Conservation (phyloP, 495 filamentous ascomycete species). For the Lepraria neglecta region DNA sequence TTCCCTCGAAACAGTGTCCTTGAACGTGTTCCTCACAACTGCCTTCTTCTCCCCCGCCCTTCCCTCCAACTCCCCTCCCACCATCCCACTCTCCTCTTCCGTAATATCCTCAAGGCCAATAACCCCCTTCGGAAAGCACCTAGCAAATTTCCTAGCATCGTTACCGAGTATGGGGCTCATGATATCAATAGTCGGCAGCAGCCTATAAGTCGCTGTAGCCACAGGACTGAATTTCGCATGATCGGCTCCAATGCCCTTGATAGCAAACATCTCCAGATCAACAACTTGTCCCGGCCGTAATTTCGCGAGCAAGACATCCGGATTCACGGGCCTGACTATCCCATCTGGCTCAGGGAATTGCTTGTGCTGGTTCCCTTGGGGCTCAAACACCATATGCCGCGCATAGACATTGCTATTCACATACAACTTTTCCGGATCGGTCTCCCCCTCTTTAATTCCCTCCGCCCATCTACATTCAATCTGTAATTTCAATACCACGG, state of each 20-base stretch:
- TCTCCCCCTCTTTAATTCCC: conserved; percentile 54
- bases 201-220: conserved; percentile 84
- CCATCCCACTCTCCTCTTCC: conserved; percentile 52
- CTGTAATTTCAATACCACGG: conserved; percentile 62
- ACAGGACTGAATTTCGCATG: conserved; percentile 98
- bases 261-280: conserved; percentile 73
- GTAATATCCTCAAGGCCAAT: conserved; percentile 72
- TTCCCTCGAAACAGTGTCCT: conserved; percentile 91
- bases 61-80: conserved; percentile 62
- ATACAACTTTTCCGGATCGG: conserved; percentile 77
- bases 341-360: conserved; percentile 58
- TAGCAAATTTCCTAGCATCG: conserved; percentile 82
- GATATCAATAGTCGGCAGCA: conserved; percentile 83
- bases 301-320: conserved; percentile 92
- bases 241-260: conserved; percentile 90
- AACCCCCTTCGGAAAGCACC: conserved; percentile 86
- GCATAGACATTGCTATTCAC: conserved; percentile 84
- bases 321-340: conserved; percentile 68
- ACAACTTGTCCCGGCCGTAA: conserved; percentile 86
- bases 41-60: conserved; percentile 72
- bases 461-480: conserved; percentile 69
- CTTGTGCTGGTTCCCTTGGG: conserved; percentile 64
- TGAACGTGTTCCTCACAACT: conserved; percentile 72
- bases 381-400: conserved; percentile 64
- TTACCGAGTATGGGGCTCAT: conserved; percentile 70